Evolutionary conservation across 108 stramenopile genomes (phyloP).

Genomic region (Aurantiochytrium sp.): DNA sequence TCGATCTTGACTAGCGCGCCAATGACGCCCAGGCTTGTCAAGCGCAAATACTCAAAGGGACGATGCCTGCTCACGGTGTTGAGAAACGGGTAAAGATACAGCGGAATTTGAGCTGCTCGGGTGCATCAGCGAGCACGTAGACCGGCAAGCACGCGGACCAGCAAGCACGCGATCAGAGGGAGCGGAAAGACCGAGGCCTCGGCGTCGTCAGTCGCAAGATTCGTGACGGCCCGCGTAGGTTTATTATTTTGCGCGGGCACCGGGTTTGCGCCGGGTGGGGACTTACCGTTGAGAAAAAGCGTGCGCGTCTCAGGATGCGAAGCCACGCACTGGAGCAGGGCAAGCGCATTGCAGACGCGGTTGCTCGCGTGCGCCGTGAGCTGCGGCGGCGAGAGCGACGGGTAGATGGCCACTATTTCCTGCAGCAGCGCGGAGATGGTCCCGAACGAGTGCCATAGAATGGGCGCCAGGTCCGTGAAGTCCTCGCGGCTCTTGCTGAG

Average conservation of each 20-base stretch:
- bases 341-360: slow-evolving; percentile 96
- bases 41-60: slow-evolving; percentile 93
- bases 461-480: slow-evolving; percentile 89
- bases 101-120: slow-evolving; percentile 80
- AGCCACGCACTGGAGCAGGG: slow-evolving; percentile 95
- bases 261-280: too few relatives aligned
- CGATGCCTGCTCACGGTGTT: slow-evolving; percentile 88
- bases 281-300: slow-evolving; percentile 68
- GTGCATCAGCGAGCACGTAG: too few relatives aligned
- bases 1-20: slow-evolving; percentile 96
- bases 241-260: too few relatives aligned
- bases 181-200: too few relatives aligned
- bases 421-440: slow-evolving; percentile 75
- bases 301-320: slow-evolving; percentile 89
- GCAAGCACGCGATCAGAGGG: too few relatives aligned
- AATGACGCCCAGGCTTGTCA: slow-evolving; percentile 94
- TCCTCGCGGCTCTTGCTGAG: slow-evolving; percentile 93
- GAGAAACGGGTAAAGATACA: slow-evolving; percentile 96
- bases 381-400: slow-evolving; percentile 87
- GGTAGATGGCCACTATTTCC: slow-evolving; percentile 97
- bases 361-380: slow-evolving; percentile 91
- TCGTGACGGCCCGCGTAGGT: too few relatives aligned
- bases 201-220: too few relatives aligned
- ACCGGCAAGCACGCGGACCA: too few relatives aligned
- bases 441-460: slow-evolving; percentile 66